These are phyloP conservation scores for Quercus bicolor DNA, from an alignment of 306 rosid genomes.

Conservation along the genomic window DNA sequence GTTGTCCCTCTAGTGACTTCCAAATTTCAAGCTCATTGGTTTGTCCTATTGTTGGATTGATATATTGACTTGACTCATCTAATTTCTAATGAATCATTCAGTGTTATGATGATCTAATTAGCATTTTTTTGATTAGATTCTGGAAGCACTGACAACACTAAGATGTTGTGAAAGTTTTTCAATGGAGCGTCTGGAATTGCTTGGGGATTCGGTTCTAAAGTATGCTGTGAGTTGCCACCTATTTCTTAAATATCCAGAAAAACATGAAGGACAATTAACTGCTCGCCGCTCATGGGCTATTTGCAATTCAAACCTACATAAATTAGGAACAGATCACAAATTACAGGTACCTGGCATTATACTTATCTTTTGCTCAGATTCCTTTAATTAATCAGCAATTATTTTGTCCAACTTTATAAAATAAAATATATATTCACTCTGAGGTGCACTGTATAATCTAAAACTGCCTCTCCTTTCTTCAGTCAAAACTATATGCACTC, in stretches of 20 bases:
- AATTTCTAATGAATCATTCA: constrained; percentile 6
- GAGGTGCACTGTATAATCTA: no score
- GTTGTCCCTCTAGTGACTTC: constrained; percentile 27
- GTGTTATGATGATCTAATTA: constrained; percentile 4
- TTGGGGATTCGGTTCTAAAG: constrained; percentile 90
- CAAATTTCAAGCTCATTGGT: constrained; percentile 71
- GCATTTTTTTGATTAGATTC: constrained; percentile 45
- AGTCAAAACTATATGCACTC: no score
- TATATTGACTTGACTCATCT: neutral
- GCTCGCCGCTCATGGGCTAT: constrained; percentile 45
- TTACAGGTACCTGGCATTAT: constrained; percentile 54
- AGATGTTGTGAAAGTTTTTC: constrained; percentile 75
- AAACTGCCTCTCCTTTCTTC: no score
- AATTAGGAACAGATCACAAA: constrained; percentile 52
- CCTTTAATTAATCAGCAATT: neutral
- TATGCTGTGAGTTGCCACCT: constrained; percentile 79
- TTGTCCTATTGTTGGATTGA: constrained; percentile 20
- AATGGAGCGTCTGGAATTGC: constrained; percentile 95
- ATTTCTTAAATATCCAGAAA: constrained; percentile 70
- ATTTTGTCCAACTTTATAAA: no score
- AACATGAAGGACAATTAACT: constrained; percentile 76
- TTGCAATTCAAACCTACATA: constrained; percentile 73
- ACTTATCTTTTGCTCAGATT: neutral
- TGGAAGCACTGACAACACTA: constrained; percentile 84
- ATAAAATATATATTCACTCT: no score